Evolutionary conservation across 768 basidiomycete genomes (phyloP).

Genomic region (Leccinum variicolor): DNA sequence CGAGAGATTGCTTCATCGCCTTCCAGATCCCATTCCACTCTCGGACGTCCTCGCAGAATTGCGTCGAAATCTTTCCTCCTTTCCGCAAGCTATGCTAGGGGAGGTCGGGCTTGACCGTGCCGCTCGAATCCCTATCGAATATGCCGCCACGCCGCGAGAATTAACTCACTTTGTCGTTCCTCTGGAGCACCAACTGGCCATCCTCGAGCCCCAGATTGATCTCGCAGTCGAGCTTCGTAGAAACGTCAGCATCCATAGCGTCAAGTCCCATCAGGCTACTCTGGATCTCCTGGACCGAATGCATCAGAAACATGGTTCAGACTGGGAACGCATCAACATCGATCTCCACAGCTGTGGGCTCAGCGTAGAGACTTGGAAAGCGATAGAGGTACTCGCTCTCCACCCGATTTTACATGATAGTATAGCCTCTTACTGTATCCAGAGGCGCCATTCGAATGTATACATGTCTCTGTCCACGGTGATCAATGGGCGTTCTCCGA

Average conservation of each 20-base stretch:
- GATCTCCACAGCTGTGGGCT: constrained; percentile 91
- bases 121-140: constrained; percentile 68
- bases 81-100: constrained; percentile 79
- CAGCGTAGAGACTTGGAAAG: constrained; percentile 69
- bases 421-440: constrained; percentile 14
- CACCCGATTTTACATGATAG: background rate
- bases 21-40: constrained; percentile 74
- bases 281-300: constrained; percentile 61
- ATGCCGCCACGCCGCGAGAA: constrained; percentile 44
- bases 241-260: constrained; percentile 86
- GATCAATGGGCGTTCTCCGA: constrained; percentile 72
- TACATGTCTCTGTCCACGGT: constrained; percentile 87
- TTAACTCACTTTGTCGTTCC: constrained; percentile 79
- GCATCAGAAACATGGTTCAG: constrained; percentile 50
- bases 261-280: constrained; percentile 70
- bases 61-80: constrained; percentile 52
- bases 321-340: constrained; percentile 68
- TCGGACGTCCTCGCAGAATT: constrained; percentile 56
- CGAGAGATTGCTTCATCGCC: constrained; percentile 50
- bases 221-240: constrained; percentile 77
- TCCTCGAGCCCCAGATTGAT: constrained; percentile 83
- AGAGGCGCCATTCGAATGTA: constrained; percentile 72
- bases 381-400: constrained; percentile 60
- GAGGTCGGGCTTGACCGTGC: constrained; percentile 90
- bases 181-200: constrained; percentile 70